phyloP scores from a whole-genome alignment of 2,329 filamentous ascomycete species.

The Plenodomus tracheiphilus region DNA sequence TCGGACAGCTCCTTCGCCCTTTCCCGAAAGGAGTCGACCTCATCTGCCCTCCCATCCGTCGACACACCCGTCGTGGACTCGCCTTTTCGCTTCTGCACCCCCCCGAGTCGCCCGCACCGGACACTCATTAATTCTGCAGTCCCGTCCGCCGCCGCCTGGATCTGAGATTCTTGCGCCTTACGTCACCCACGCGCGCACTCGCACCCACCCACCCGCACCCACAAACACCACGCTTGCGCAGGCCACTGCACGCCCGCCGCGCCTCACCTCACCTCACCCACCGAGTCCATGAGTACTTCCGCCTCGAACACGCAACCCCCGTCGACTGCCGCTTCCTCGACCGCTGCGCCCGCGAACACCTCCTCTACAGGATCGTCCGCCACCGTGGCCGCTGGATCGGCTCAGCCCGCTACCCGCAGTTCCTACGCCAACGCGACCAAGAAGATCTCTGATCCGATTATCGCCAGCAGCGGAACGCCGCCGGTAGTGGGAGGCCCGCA shows the following conservation, averaged over 20 bases:
- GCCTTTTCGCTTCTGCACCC: slow-evolving; percentile 25
- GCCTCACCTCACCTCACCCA: slow-evolving; percentile 12
- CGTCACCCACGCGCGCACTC: slow-evolving; percentile 22
- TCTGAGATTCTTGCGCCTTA: slow-evolving; percentile 35
- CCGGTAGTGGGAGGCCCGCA: slow-evolving; percentile 59
- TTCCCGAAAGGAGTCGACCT: slow-evolving; percentile 31
- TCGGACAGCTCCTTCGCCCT: slow-evolving; percentile 41
- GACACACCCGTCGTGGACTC: too few relatives aligned
- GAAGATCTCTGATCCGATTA: slow-evolving; percentile 54
- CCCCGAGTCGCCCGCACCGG: slow-evolving; percentile 27
- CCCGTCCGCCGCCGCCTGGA: slow-evolving; percentile 20
- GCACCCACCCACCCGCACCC: slow-evolving; percentile 9
- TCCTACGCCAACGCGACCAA: slow-evolving; percentile 67
- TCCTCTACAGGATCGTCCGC: slow-evolving; percentile 56
- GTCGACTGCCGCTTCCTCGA: slow-evolving; percentile 52
- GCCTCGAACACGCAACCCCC: slow-evolving; percentile 55
- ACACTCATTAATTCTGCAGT: slow-evolving; percentile 31
- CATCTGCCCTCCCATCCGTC: slow-evolving; percentile 24
- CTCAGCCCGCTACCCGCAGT: slow-evolving; percentile 57
- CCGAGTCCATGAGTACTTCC: slow-evolving; percentile 61
- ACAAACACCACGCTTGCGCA: slow-evolving; percentile 9
- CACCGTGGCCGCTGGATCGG: slow-evolving; percentile 55
- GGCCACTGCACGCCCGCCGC: slow-evolving; percentile 7
- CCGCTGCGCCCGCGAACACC: slow-evolving; percentile 52
- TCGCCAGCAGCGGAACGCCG: slow-evolving; percentile 56